These are phyloP conservation scores for Erodium maritimum DNA, from an alignment of 345 rosid species.

Conservation along the genomic window DNA sequence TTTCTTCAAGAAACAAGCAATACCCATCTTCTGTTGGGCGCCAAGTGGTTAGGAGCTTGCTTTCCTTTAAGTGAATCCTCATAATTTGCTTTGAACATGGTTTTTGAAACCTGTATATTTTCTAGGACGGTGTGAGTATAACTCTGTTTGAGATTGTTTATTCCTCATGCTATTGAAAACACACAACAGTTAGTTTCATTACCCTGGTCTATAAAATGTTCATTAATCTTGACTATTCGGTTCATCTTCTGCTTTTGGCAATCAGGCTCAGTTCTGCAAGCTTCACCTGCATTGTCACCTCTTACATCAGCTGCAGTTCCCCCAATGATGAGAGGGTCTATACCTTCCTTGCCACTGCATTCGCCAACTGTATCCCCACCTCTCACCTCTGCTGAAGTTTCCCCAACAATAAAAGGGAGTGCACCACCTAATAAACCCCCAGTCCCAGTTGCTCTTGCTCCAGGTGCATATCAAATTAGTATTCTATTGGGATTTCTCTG, in stretches of 20 bases:
- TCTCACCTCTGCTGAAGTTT: no score
- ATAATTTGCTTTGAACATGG: no score
- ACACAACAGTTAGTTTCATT: background rate
- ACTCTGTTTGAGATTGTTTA: background rate
- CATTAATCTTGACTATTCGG: background rate
- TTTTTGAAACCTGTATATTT: no score
- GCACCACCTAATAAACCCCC: conserved; percentile 25
- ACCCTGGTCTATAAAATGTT: background rate
- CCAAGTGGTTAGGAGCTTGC: no score
- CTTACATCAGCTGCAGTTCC: background rate
- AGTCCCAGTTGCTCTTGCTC: conserved; percentile 22
- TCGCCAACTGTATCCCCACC: background rate
- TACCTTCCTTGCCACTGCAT: background rate
- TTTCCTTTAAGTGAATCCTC: no score
- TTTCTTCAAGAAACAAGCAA: background rate
- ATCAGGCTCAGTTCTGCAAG: background rate
- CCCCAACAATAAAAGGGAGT: conserved; percentile 16
- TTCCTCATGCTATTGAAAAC: background rate
- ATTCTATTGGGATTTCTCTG: background rate
- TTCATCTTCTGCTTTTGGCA: background rate
- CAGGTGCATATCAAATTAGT: conserved; percentile 20
- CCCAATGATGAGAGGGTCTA: background rate
- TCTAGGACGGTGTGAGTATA: background rate
- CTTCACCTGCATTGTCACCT: background rate
- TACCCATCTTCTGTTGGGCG: background rate